A percentile compares a stretch with the other conserved stretches of the same genome.
Conservation (phyloP, 1,139 yeast genomes). For the Saccharomyces hybrid region DNA sequence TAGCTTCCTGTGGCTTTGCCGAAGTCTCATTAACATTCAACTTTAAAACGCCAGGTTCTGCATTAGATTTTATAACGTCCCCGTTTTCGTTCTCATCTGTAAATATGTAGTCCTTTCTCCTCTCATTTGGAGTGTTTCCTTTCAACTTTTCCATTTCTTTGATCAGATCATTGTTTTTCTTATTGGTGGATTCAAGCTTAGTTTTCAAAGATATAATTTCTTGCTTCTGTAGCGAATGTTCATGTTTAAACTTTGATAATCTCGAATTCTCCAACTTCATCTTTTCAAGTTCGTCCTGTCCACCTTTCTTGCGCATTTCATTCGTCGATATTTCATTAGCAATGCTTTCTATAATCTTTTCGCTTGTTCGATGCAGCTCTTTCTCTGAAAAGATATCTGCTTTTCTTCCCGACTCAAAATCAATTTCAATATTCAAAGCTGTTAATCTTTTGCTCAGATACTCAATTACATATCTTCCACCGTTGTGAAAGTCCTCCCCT, state of each 20-base stretch:
- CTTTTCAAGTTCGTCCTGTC: not conserved
- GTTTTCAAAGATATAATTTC: not conserved
- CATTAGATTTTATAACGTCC: not conserved
- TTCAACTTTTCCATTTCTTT: not conserved
- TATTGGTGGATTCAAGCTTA: not conserved
- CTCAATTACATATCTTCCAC: not conserved
- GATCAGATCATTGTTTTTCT: not conserved
- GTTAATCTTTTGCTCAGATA: not conserved
- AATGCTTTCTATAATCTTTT: not conserved
- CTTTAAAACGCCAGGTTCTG: not conserved
- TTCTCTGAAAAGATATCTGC: not conserved
- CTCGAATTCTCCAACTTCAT: not conserved
- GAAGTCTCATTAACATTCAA: not conserved
- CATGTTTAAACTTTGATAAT: not conserved
- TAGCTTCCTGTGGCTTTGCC: not conserved
- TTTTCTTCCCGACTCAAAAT: not conserved
- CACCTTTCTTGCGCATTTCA: not conserved
- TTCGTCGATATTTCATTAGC: not conserved
- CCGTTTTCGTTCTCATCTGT: not conserved
- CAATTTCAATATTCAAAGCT: not conserved
- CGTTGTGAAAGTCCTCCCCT: not conserved
- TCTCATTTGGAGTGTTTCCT: not conserved
- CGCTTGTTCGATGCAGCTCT: not conserved
- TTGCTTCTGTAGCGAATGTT: not conserved
- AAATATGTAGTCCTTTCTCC: not conserved